These are phyloP conservation scores for Candida corydali DNA, from an alignment of 805 yeast genomes.

Conservation along the genomic window DNA sequence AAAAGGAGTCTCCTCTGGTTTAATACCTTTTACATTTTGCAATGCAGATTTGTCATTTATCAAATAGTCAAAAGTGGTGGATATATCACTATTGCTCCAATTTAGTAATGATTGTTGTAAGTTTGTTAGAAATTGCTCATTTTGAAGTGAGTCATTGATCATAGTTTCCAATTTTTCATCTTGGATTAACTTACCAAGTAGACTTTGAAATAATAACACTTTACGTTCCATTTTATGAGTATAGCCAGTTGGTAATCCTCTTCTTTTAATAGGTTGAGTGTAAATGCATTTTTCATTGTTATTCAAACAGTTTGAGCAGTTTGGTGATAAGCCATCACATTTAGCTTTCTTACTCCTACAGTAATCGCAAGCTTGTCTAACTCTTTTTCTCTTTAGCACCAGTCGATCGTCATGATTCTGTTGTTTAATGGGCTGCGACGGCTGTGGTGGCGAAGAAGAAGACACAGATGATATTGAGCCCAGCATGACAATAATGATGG, in stretches of 20 bases:
- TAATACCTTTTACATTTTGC: constrained; percentile 1
- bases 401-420: background rate
- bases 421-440: background rate
- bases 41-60: constrained; percentile 4
- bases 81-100: constrained; percentile 1
- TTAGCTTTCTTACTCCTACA: constrained; percentile 21
- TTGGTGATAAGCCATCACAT: constrained; percentile 20
- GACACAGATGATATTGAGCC: background rate
- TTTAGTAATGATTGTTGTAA: constrained; percentile 3
- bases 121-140: background rate
- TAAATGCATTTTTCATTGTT: constrained; percentile 15
- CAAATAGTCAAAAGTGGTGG: constrained; percentile 10
- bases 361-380: constrained; percentile 20
- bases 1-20: constrained; percentile 1
- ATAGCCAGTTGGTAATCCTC: constrained; percentile 21
- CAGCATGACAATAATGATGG: background rate
- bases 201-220: constrained; percentile 13
- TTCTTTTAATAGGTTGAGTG: constrained; percentile 14
- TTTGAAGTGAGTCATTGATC: background rate
- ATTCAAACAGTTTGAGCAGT: constrained; percentile 15
- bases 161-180: background rate
- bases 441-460: background rate
- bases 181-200: constrained; percentile 6
- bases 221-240: constrained; percentile 18
- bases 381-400: constrained; percentile 14